A percentile compares a stretch with the other conserved stretches of the same genome.
Evolutionary conservation across 2,329 filamentous ascomycete species (phyloP).

Genomic region (Pestalotiopsis sp.): DNA sequence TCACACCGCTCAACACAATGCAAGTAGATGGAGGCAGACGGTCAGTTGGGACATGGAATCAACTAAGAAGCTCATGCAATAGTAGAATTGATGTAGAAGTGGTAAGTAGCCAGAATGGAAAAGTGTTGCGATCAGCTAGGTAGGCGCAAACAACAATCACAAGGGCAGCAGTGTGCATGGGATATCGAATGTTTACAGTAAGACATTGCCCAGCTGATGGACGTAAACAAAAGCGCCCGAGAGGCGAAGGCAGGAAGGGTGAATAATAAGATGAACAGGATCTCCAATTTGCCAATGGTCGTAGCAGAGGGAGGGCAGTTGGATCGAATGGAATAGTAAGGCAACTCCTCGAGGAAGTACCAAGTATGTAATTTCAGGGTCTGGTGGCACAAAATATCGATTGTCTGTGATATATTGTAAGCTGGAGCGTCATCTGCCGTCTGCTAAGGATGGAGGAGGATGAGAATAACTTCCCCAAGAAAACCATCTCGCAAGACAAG

Average conservation of each 20-base stretch:
- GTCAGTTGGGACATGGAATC: background rate
- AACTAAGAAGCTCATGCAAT: background rate
- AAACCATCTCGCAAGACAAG: background rate
- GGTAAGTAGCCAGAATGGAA: background rate
- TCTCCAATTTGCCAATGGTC: background rate
- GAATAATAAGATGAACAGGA: background rate
- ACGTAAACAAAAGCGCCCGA: background rate
- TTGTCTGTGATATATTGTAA: background rate
- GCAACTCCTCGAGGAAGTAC: background rate
- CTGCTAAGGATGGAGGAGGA: background rate
- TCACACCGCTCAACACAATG: conserved; percentile 1
- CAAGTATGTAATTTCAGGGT: background rate
- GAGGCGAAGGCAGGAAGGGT: background rate
- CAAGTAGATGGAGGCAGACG: conserved; percentile 6
- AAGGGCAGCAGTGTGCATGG: background rate
- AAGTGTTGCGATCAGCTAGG: background rate
- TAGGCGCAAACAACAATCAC: background rate
- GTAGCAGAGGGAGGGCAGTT: background rate
- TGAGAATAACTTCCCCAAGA: background rate
- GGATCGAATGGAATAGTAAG: background rate
- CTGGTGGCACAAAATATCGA: background rate
- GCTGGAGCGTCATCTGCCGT: background rate
- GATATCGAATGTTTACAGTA: background rate
- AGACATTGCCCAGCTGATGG: background rate
- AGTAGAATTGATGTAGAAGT: background rate